Base-by-base conservation (phyloP, 805 yeast species). In the Spathaspora passalidarum region DNA sequence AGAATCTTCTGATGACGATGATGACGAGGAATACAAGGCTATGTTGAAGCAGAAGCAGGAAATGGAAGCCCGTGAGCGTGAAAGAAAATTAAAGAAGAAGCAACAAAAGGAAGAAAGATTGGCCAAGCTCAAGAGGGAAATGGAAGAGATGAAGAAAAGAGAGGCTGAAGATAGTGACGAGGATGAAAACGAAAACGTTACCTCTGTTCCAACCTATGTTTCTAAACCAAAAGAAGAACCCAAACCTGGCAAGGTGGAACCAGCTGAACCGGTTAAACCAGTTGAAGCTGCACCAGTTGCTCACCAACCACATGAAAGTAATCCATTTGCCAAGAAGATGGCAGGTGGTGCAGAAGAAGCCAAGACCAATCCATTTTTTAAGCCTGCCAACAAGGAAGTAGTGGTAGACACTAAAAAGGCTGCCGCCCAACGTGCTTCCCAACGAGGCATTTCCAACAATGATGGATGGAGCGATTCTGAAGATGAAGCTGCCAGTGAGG, bases 361-460 rank as follows among this genome's bases (percentile, higher is more conserved):
- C 32, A 18, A 34, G 13, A 32, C 38, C 16, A 78, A 77, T 49
- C 87, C 88, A 43, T 84, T 84, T 57, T 84, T 84, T 61, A 81
- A 79, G 55, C 78, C 80, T 6, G 47, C 52, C 8, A 43, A 41
- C 5, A 47, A 52, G 6, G 26, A 29, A 32, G 54, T 63, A 3
- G 56, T 55, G 2, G 66, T 82, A 52, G 88, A 84, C 56, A 67
- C 78, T 0, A 72, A 72, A 49, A 79, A 80, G 49, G 79, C 86
- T 22, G 84, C 81, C 46, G 84, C 83, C 2, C 91, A 86, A 62
- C 73, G 94, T 63, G 80, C 78, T 21, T 79, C 87, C 6, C 92
- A 86, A 60, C 73, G 91, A 62, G 84, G 84, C 3, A 56, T 68
- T 36, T 65, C 66, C 7, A 64, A 59, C 21, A 71, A 66, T 34